Conservation (phyloP, 176 grass and related monocot genomes). For the Hyparrhenia diplandra region DNA sequence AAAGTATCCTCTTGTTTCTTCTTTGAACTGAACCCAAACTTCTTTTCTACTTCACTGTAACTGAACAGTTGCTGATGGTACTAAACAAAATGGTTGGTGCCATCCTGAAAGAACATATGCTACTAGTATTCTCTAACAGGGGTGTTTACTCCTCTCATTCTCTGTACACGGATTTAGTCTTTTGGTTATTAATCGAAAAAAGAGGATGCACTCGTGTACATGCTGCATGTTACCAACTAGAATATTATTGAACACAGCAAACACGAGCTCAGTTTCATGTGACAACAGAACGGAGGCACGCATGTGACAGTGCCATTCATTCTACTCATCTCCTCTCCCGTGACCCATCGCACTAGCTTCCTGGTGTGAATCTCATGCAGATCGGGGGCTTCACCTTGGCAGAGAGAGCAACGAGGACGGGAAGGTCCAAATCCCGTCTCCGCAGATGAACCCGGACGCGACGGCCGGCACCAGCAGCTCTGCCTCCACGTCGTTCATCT, state of each 20-base stretch:
- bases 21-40: too few relatives aligned
- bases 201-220: neutral
- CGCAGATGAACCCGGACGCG: slow-evolving; percentile 82
- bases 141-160: too few relatives aligned
- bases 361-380: slow-evolving; percentile 75
- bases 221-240: neutral
- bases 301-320: neutral
- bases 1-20: too few relatives aligned
- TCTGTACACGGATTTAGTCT: too few relatives aligned
- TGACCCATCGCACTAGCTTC: slow-evolving; percentile 17
- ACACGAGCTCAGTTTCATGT: neutral
- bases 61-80: too few relatives aligned
- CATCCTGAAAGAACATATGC: neutral
- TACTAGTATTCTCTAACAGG: neutral
- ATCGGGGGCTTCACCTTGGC: slow-evolving; percentile 68
- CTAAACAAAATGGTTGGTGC: neutral
- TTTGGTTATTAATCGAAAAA: neutral
- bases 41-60: too few relatives aligned
- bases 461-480: slow-evolving; percentile 67
- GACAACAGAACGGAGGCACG: neutral
- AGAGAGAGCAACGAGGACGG: slow-evolving; percentile 69
- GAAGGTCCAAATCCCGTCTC: slow-evolving; percentile 85
- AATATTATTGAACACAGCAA: neutral
- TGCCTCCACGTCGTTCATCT: slow-evolving; percentile 29
- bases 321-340: neutral